Evolutionary conservation across 345 rosid genomes (phyloP), one percentile per base, ranked within the genome.

Genomic region (Populus simonii): DNA sequence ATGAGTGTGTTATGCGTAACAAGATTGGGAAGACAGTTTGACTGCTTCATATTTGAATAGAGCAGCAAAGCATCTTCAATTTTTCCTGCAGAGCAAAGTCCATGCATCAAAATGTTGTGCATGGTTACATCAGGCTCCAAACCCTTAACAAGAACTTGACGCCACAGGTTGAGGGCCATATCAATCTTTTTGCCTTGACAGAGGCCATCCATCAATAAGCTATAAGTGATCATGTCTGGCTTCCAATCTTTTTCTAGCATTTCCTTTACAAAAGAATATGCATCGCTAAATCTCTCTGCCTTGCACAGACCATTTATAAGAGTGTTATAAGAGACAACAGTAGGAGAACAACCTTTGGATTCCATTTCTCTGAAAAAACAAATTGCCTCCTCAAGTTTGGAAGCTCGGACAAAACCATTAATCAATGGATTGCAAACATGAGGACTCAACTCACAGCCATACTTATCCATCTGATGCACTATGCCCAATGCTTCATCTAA

Each of bases 1-100:
- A 96, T 91, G 73, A 96, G 81, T 38, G 94, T 93, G 83, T 96
- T 93, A 79, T 84, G 80, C 15, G 97, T 92, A 70, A 93, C 96
- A 55, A 93, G 93, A 88, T 91, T 93, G 27, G 98, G 94, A 84
- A 79, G 66, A 73, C 88, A 86, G 71, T 82, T 86, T 70, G 79
- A 35, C 51, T 73, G 83, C 82, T 80, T 86, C 95, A 93, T 93
- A 74, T 81, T 79, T 77, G 87, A 87, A 83, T 85, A 84, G 65
- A 91, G 79, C 69, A 80, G 86, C 74, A 89, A 70, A 36, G 99
- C 97, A 82, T 88, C 92, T 75, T 84, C 87, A 71, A 89, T 84
- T 83, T 89, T 90, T 27, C 94, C 91, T 25, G 83, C 87, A n/a
- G 92, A 89, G 80, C 97, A 96, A 69, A 90, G 90, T 23, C 94